Percentiles rank a stretch among this genome's conserved stretches.
phyloP scores from a whole-genome alignment of 495 filamentous ascomycete genomes.

The Penicilliopsis zonata region DNA sequence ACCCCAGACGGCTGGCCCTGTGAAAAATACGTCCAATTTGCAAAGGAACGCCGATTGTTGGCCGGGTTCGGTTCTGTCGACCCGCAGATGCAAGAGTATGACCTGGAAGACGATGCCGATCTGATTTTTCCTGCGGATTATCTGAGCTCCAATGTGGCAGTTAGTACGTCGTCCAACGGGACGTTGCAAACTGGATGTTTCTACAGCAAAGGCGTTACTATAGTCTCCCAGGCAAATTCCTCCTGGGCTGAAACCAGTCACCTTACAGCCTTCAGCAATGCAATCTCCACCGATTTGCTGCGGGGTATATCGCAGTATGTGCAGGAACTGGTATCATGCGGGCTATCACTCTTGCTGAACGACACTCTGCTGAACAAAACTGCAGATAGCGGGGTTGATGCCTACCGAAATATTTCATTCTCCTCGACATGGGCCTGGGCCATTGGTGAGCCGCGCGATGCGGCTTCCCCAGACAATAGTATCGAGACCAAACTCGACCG shows the following conservation, averaged over 20 bases:
- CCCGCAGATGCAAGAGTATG: slow-evolving; percentile 41
- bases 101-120: slow-evolving; percentile 27
- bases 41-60: slow-evolving; percentile 35
- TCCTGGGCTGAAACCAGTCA: slow-evolving; percentile 41
- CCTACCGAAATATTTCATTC: slow-evolving; percentile 40
- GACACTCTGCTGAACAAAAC: slow-evolving; percentile 37
- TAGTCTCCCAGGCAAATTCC: slow-evolving; percentile 34
- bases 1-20: slow-evolving; percentile 55
- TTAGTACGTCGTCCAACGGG: slow-evolving; percentile 18
- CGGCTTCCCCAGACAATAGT: slow-evolving; percentile 12
- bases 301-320: slow-evolving; percentile 16
- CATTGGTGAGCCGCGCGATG: slow-evolving; percentile 37
- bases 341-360: slow-evolving; percentile 46
- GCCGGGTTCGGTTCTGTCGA: slow-evolving; percentile 44
- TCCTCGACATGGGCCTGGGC: slow-evolving; percentile 49
- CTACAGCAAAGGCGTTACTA: slow-evolving; percentile 23
- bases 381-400: slow-evolving; percentile 27
- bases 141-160: slow-evolving; percentile 16
- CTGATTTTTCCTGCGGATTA: slow-evolving; percentile 32
- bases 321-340: slow-evolving; percentile 40
- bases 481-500: slow-evolving; percentile 22
- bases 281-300: slow-evolving; percentile 22
- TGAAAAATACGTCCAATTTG: slow-evolving; percentile 41
- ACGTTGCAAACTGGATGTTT: slow-evolving; percentile 39
- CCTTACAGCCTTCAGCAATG: slow-evolving; percentile 15